Conservation (phyloP, 192 early-diverging fungal genomes). For the Coemansia sp. region DNA sequence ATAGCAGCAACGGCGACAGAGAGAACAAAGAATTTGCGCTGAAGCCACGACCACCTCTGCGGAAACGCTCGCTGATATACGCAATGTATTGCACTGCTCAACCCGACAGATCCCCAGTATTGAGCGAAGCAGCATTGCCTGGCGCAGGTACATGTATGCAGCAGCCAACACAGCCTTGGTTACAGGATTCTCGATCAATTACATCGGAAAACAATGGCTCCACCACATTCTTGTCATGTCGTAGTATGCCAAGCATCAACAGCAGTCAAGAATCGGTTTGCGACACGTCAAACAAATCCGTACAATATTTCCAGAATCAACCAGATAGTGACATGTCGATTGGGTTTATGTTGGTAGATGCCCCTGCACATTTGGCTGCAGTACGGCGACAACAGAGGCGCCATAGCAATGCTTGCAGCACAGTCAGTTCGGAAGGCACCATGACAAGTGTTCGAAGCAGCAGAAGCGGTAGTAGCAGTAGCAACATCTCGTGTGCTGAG, state of each 20-base stretch:
- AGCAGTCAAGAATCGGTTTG: constrained; percentile 1
- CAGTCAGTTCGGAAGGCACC: constrained; percentile 6
- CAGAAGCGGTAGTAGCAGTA: constrained; percentile 13
- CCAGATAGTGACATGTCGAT: constrained; percentile 12
- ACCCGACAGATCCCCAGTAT: constrained; percentile 8
- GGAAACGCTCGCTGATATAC: constrained; percentile 52
- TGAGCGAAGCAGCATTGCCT: not conserved
- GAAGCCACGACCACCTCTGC: constrained; percentile 24
- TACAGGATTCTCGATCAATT: constrained; percentile 1
- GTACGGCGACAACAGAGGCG: not conserved
- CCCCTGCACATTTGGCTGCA: constrained; percentile 7
- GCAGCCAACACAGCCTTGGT: not conserved
- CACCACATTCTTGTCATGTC: constrained; percentile 31
- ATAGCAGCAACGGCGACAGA: not conserved
- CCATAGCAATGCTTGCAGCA: constrained; percentile 5
- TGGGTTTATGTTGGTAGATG: constrained; percentile 21
- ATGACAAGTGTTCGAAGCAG: constrained; percentile 7
- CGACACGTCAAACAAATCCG: not conserved
- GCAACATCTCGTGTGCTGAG: constrained; percentile 25
- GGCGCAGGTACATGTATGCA: not conserved
- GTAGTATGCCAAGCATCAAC: constrained; percentile 16
- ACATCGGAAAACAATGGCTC: constrained; percentile 15
- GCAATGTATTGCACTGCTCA: constrained; percentile 48
- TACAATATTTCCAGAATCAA: not conserved
- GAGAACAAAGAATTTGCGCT: not conserved